Conservation (phyloP, 176 grass and related monocot genomes). For the Aechmea fasciata region DNA sequence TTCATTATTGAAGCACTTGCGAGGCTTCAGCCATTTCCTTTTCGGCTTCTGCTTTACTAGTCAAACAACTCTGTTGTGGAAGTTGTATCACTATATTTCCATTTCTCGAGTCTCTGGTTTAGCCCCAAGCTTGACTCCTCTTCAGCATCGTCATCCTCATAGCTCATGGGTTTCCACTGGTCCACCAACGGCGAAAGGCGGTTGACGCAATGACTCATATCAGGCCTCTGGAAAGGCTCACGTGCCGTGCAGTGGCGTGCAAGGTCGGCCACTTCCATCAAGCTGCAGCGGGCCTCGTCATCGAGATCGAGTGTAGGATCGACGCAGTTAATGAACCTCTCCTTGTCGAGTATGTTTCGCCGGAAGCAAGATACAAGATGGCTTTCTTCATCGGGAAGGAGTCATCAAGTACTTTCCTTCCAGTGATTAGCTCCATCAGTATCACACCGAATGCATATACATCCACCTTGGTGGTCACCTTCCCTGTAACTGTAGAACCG, state of each 20-base stretch:
- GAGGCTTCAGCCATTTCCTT: neutral
- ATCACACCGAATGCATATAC: conserved; percentile 94
- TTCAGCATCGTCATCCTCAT: conserved; percentile 27
- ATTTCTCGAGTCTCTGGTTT: conserved; percentile 48
- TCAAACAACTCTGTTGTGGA: conserved; percentile 14
- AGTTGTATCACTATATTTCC: conserved; percentile 37
- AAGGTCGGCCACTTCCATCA: conserved; percentile 77
- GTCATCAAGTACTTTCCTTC: conserved; percentile 85
- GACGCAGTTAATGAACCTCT: conserved; percentile 59
- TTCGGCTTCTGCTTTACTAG: neutral
- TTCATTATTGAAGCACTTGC: neutral
- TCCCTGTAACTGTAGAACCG: conserved; percentile 72
- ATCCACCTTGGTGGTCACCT: conserved; percentile 87
- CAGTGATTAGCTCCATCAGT: conserved; percentile 90
- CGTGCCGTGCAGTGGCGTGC: conserved; percentile 75
- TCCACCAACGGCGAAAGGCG: conserved; percentile 51
- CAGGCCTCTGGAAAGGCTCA: conserved; percentile 63
- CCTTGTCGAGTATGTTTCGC: conserved; percentile 62
- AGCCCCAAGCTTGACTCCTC: conserved; percentile 36
- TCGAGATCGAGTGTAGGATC: conserved; percentile 52
- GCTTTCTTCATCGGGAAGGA: conserved; percentile 70
- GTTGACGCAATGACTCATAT: conserved; percentile 93
- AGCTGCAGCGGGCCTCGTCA: conserved; percentile 40
- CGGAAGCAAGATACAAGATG: conserved; percentile 76
- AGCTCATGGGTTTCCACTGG: conserved; percentile 50